phyloP scores from a whole-genome alignment of 108 stramenopile genomes.

The Discostella stelligeroides region DNA sequence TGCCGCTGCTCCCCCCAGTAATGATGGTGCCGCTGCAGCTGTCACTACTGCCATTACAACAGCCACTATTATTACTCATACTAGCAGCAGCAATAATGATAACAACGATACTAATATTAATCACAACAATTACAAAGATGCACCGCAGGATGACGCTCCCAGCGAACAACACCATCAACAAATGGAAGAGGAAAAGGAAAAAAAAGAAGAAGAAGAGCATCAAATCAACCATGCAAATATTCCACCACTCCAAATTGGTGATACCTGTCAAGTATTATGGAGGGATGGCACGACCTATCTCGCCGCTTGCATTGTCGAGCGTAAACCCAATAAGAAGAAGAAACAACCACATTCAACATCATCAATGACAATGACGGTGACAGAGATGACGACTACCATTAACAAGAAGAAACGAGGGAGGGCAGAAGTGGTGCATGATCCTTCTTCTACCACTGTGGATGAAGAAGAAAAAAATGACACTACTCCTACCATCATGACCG shows the following conservation, averaged over 20 bases:
- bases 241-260: constrained; percentile 66
- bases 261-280: constrained; percentile 66
- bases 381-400: not conserved
- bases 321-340: constrained; percentile 8
- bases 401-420: not conserved
- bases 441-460: too few species aligned
- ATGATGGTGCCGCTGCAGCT: too few species aligned
- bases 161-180: not conserved
- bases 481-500: not conserved
- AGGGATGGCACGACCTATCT: constrained; percentile 56
- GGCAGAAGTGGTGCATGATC: not conserved
- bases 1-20: too few species aligned
- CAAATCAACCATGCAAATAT: not conserved
- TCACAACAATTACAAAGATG: too few species aligned
- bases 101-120: too few species aligned
- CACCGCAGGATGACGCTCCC: too few species aligned
- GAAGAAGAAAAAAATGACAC: not conserved
- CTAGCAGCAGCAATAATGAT: too few species aligned
- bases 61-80: too few species aligned
- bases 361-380: constrained; percentile 3
- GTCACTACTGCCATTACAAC: too few species aligned
- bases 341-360: constrained; percentile 3
- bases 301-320: constrained; percentile 60
- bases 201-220: not conserved
- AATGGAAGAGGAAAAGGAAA: not conserved